Conservation (phyloP, 805 yeast species). For the Starmerella kuoi region DNA sequence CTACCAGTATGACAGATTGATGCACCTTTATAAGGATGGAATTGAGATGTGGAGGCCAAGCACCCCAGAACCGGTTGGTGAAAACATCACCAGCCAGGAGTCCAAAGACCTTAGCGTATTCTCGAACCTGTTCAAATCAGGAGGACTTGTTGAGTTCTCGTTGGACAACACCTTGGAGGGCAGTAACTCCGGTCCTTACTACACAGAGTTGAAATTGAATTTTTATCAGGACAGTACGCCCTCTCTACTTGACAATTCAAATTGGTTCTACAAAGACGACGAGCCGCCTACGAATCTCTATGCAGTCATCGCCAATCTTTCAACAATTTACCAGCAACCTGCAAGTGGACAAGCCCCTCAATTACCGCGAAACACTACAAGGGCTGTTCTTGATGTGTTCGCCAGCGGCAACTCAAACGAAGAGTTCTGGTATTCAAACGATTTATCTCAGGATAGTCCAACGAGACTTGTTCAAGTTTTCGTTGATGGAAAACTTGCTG, state of each 20-base stretch:
- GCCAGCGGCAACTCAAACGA: slow-evolving; percentile 67
- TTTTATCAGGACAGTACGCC: slow-evolving; percentile 33
- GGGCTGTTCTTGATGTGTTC: slow-evolving; percentile 43
- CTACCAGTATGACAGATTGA: slow-evolving; percentile 32
- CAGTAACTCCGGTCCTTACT: slow-evolving; percentile 47
- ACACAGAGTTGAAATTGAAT: slow-evolving; percentile 39
- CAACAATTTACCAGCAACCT: slow-evolving; percentile 2
- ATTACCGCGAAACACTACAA: slow-evolving; percentile 44
- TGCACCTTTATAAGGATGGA: slow-evolving; percentile 40
- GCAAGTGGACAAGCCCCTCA: slow-evolving; percentile 19
- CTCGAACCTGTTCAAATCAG: slow-evolving; percentile 36
- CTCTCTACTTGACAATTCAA: slow-evolving; percentile 3
- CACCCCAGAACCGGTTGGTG: slow-evolving; percentile 57
- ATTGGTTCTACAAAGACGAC: slow-evolving; percentile 9
- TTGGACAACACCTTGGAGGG: slow-evolving; percentile 47
- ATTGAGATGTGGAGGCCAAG: slow-evolving; percentile 64
- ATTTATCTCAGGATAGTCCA: slow-evolving; percentile 9
- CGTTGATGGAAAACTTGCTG: slow-evolving; percentile 46
- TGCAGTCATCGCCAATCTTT: slow-evolving; percentile 3
- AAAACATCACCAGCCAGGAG: slow-evolving; percentile 38
- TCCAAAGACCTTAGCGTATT: slow-evolving; percentile 58
- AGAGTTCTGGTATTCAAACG: slow-evolving; percentile 57
- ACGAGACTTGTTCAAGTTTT: slow-evolving; percentile 49
- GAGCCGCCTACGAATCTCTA: slow-evolving; percentile 1
- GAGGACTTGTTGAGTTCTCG: slow-evolving; percentile 39